Percentiles rank a stretch among this genome's conserved stretches.
Evolutionary conservation across 805 yeast genomes (phyloP).

Genomic region (Starmerella bombicola): DNA sequence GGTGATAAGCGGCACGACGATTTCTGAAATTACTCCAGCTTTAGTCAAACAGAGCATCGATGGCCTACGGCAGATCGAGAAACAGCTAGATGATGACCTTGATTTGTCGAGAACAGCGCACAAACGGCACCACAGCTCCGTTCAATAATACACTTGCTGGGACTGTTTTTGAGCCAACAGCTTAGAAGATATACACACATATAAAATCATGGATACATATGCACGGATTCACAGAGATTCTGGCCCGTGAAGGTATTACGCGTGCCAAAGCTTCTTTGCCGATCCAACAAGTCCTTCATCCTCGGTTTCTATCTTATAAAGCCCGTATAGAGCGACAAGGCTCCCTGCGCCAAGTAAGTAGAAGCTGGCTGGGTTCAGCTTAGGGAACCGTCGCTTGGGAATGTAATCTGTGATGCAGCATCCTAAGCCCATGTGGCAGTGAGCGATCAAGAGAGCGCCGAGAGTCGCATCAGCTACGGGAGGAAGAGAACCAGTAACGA

Average conservation of each 20-base stretch:
- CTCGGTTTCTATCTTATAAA: constrained; percentile 62
- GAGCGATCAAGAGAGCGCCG: constrained; percentile 54
- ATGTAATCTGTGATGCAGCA: constrained; percentile 88
- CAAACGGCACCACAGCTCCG: constrained; percentile 7
- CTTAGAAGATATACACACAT: no score
- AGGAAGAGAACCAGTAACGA: constrained; percentile 57
- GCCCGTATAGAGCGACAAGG: constrained; percentile 57
- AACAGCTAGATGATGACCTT: constrained; percentile 4
- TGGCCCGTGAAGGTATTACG: no score
- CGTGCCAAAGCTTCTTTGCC: constrained; percentile 49
- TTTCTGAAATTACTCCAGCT: constrained; percentile 18
- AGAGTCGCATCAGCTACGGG: constrained; percentile 64
- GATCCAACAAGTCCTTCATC: constrained; percentile 68
- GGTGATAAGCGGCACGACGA: constrained; percentile 16
- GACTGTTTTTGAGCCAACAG: no score
- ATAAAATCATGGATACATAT: no score
- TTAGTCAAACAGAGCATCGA: constrained; percentile 14
- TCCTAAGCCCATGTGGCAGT: constrained; percentile 75
- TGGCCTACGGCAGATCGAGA: constrained; percentile 12
- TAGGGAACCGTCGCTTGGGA: constrained; percentile 74
- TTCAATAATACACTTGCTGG: no score
- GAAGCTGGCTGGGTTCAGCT: constrained; percentile 57
- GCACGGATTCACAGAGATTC: no score
- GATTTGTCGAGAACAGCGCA: background rate
- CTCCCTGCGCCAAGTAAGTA: constrained; percentile 62